phyloP scores from a whole-genome alignment of 1,284 basidiomycete species.

The Ceratobasidium theobromae region DNA sequence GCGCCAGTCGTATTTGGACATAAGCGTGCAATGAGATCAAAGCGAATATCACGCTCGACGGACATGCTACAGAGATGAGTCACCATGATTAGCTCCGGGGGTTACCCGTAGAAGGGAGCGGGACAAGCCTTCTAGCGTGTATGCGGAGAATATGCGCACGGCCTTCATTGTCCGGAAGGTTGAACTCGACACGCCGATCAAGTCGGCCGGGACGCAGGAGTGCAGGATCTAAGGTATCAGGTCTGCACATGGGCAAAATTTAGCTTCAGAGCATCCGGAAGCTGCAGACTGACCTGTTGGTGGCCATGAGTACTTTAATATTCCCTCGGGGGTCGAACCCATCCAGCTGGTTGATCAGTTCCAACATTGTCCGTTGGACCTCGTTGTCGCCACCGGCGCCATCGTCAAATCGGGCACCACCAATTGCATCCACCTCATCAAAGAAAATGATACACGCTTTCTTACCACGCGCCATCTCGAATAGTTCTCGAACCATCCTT shows the following conservation, averaged over 20 bases:
- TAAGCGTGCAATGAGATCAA: constrained; percentile 93
- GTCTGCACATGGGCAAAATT: constrained; percentile 53
- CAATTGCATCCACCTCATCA: constrained; percentile 97
- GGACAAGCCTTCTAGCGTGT: constrained; percentile 84
- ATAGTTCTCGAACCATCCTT: constrained; percentile 97
- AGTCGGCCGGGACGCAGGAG: constrained; percentile 94
- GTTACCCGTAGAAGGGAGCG: constrained; percentile 17
- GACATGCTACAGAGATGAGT: constrained; percentile 74
- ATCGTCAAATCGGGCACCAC: constrained; percentile 98
- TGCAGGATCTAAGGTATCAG: constrained; percentile 97
- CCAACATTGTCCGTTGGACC: constrained; percentile 99
- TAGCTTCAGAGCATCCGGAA: neutral
- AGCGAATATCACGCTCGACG: constrained; percentile 95
- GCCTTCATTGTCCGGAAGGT: constrained; percentile 93
- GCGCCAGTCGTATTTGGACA: constrained; percentile 99
- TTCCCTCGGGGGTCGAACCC: constrained; percentile 98
- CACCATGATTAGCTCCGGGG: constrained; percentile 3
- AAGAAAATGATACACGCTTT: constrained; percentile 99
- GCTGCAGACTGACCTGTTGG: constrained; percentile 69
- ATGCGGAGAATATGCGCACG: constrained; percentile 96
- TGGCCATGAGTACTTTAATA: constrained; percentile 99
- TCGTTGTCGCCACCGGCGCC: constrained; percentile 99
- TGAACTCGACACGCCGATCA: constrained; percentile 95
- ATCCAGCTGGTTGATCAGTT: constrained; percentile 98
- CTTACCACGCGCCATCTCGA: constrained; percentile 98